These are phyloP conservation scores for Trichoderma brevicompactum DNA, from an alignment of 2,329 filamentous ascomycete species.

Conservation along the genomic window DNA sequence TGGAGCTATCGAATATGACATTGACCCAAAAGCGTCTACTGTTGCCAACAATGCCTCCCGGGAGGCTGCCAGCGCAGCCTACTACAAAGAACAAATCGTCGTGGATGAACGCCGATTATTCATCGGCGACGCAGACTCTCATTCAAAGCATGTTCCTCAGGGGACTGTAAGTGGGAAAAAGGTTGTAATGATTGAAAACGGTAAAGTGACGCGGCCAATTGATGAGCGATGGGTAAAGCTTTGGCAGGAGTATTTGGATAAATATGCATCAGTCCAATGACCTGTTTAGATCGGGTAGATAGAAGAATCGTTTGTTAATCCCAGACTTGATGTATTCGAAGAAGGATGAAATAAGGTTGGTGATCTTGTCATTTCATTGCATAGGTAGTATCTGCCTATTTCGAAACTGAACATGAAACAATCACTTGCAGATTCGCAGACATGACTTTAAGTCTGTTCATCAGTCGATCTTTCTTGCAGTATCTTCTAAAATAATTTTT, in stretches of 20 bases:
- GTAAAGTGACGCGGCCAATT: background rate
- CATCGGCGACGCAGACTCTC: background rate
- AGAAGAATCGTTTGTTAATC: background rate
- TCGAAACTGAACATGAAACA: no score
- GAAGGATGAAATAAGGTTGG: no score
- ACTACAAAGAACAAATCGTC: background rate
- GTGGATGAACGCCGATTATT: background rate
- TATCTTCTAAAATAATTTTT: no score
- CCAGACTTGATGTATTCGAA: background rate
- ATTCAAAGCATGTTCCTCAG: background rate
- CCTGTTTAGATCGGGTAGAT: no score
- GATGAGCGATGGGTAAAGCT: background rate
- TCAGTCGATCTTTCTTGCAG: no score
- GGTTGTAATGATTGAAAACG: background rate
- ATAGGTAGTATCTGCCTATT: no score
- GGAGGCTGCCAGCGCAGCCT: background rate
- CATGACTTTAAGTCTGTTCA: no score
- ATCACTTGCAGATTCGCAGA: no score
- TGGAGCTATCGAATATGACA: no score
- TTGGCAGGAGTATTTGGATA: background rate
- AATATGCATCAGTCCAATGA: background rate
- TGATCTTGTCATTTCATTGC: no score
- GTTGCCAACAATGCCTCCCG: background rate
- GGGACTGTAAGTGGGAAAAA: background rate
- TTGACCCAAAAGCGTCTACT: background rate